Evolutionary conservation across 345 rosid genomes (phyloP).

Genomic region (Eucalyptus caleyi): DNA sequence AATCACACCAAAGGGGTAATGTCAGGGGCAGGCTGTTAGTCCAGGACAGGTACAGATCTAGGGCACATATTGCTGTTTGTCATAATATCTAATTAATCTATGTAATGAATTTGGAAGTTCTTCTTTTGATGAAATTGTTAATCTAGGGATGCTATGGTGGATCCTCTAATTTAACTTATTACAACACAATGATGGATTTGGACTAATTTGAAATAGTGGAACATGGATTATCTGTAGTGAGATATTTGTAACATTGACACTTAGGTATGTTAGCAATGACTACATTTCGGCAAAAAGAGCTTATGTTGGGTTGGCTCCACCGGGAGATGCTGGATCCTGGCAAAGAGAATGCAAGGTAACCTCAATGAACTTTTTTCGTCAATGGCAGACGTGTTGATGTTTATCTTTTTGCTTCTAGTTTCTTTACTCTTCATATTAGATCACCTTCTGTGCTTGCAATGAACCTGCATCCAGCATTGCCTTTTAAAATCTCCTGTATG

Average conservation of each 20-base stretch:
- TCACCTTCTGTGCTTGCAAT: neutral
- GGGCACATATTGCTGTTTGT: neutral
- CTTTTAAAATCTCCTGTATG: neutral
- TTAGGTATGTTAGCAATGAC: constrained; percentile 37
- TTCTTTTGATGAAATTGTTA: neutral
- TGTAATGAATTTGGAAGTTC: neutral
- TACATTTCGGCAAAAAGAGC: constrained; percentile 37
- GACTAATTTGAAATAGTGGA: neutral
- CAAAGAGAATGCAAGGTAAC: constrained; percentile 72
- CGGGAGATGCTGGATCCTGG: constrained; percentile 80
- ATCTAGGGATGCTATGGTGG: neutral
- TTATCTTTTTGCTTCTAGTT: neutral
- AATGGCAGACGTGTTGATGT: neutral
- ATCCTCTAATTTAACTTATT: neutral
- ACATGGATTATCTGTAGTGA: neutral
- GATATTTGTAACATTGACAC: neutral
- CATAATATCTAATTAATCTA: neutral
- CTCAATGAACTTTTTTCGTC: neutral
- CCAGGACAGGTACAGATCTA: constrained; percentile 38
- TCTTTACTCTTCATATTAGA: neutral
- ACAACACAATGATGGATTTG: neutral
- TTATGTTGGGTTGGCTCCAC: constrained; percentile 68
- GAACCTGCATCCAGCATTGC: neutral
- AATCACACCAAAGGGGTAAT: constrained; percentile 59
- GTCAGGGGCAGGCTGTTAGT: constrained; percentile 58